phyloP scores from a whole-genome alignment of 2,329 filamentous ascomycete species.

The Nemania sp. region DNA sequence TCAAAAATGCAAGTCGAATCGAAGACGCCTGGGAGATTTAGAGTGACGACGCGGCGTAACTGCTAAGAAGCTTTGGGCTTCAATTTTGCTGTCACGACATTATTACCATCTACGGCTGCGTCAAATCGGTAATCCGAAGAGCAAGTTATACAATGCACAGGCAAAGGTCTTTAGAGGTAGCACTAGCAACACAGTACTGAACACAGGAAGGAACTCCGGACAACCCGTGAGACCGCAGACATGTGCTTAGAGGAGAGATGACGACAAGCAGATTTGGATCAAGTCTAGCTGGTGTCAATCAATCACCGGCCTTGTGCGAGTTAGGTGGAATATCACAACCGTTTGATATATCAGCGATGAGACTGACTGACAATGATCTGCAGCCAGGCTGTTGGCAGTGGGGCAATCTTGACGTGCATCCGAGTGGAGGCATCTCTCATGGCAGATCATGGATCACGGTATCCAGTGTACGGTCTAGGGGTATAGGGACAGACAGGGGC shows the following conservation, averaged over 20 bases:
- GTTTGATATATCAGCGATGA: constrained; percentile 23
- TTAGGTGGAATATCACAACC: constrained; percentile 2
- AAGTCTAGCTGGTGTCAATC: neutral
- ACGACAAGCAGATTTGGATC: constrained; percentile 6
- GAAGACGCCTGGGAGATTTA: neutral
- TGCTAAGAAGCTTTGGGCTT: neutral
- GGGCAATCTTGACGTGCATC: constrained; percentile 24
- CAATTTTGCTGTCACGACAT: neutral
- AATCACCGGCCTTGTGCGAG: constrained; percentile 13
- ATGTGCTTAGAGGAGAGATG: neutral
- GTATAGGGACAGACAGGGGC: neutral
- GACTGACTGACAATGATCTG: constrained; percentile 9
- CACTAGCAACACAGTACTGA: neutral
- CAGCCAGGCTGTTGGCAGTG: constrained; percentile 26
- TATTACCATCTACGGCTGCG: neutral
- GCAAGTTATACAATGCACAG: neutral
- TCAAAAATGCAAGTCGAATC: neutral
- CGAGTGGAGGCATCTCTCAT: constrained; percentile 13
- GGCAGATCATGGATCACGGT: neutral
- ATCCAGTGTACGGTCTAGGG: neutral
- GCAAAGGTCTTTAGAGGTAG: neutral
- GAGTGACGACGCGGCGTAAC: neutral
- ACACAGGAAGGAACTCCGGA: constrained; percentile 2
- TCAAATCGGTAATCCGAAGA: neutral
- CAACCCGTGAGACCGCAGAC: constrained; percentile 1